Base-by-base conservation (phyloP, 306 rosid genomes). In the Trichosanthes cucumerina region DNA sequence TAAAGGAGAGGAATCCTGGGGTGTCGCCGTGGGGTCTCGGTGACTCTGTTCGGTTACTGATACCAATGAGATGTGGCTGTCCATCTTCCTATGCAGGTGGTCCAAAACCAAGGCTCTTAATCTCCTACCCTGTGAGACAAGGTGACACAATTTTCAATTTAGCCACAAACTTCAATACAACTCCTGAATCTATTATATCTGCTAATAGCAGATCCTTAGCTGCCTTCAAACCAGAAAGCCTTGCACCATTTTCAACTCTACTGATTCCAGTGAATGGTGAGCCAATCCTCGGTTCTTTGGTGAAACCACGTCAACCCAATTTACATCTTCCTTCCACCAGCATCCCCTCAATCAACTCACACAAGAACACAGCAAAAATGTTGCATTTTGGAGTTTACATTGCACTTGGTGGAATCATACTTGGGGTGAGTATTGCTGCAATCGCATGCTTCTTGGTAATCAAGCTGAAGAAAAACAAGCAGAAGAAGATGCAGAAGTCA, bases 61-160 rank as follows among this genome's bases (percentile, higher is more conserved):
- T 95, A 57, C 98, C 98, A 8, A 72, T 95, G 80, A 89, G 87
- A 66, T 92, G 98, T 86, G 86, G 89, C 1, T 95, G 98, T 80
- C 93, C 98, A 26, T 84, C 85, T 69, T 82, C 89, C 57, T 80
- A 87, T 81, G 71, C 60, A 12, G 50, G 82, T 72, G 78, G 54
- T 63, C 81, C 84, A 58, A 74, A 82, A 50, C 83, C 90, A 64
- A 90, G 77, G 23, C 58, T 85, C 76, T 73, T 92, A 76, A 88
- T 95, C 63, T 87, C 96, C 84, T 95, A 92, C 68, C 96, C 97
- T 4, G 88, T 92, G 33, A 80, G 64, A 33, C 81, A 82, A 85
- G 91, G 91, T 75, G 95, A 90, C 21, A 84, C 92, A 43, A 28
- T 94, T 82, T 86, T 85, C 52, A 82, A 83, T 36, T 87, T 95